Base-by-base conservation (phyloP, 2,329 filamentous ascomycete species). In the Trichoderma afroharzianum region DNA sequence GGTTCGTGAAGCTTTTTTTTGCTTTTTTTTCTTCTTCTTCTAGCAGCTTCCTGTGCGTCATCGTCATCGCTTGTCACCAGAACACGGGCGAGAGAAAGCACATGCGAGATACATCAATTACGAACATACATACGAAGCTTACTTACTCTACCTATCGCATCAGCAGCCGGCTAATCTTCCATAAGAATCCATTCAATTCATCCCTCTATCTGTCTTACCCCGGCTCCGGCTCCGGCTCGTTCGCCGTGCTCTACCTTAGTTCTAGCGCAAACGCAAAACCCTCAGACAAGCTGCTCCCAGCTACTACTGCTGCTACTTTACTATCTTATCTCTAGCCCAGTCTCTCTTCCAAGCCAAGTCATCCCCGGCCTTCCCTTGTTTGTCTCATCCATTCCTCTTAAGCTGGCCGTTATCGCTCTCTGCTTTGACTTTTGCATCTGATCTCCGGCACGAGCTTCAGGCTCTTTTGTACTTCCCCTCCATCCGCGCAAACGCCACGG, bases 151-250 rank as follows among this genome's bases (percentile, higher is more conserved):
- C n/a, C n/a, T 50, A 24, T 50, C 43, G 43, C 43, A 50, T 6
- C 43, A 47, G 6, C 36, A 47, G n/a, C 43, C 43, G 43, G 43
- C 53, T 30, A 11, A 36, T 36, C 2, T 43, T 18, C 36, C 18
- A 26, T 26, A 3, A 3, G 26, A 39, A 39, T 21, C 15, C 43
- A 26, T 21, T 58, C 50, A 28, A 33, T 32, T 21, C 33, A 18
- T 21, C 14, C 32, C 50, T 43, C 9, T 6, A 2, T 30, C 33
- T 59, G 33, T 33, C 24, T 57, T 26, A 39, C 36, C 64, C 47
- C 36, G 26, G 53, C 33, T 59, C 53, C 64, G 64, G 64, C 64
- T 68, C 33, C 64, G 64, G 64, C 36, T 58, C 64, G 26, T 53
- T 47, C 62, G 62, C 43, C 43, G 26, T 64, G 43, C 36, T 39